Conservation (phyloP, 202 grass and related monocot species). For the Elaeis oleifera region DNA sequence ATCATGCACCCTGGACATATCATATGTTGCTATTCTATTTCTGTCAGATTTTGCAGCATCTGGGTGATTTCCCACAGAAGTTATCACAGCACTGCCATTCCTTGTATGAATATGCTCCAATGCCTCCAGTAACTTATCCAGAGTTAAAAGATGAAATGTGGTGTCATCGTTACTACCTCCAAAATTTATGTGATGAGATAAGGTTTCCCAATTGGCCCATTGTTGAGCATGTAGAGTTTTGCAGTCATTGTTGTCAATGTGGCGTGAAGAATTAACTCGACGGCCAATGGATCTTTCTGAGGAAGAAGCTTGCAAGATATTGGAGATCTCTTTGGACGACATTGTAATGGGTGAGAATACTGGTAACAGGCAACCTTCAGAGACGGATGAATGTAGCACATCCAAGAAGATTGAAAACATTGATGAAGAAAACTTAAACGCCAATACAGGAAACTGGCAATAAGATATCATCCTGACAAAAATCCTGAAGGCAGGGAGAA, state of each 20-base stretch:
- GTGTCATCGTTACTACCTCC: constrained; percentile 97
- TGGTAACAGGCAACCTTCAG: constrained; percentile 32
- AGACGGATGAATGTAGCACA: constrained; percentile 25
- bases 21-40: neutral
- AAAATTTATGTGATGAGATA: constrained; percentile 95
- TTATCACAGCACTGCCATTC: constrained; percentile 94
- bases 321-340: constrained; percentile 93
- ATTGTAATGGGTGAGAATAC: constrained; percentile 63
- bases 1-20: neutral
- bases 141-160: constrained; percentile 99
- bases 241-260: constrained; percentile 90
- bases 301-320: constrained; percentile 93
- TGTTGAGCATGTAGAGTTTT: constrained; percentile 99
- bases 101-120: constrained; percentile 99
- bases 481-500: constrained; percentile 98
- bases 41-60: constrained; percentile 89
- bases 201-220: constrained; percentile 98
- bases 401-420: constrained; percentile 67
- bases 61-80: constrained; percentile 96
- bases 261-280: constrained; percentile 99
- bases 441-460: constrained; percentile 93
- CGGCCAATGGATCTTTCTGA: constrained; percentile 97
- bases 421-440: constrained; percentile 98
- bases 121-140: constrained; percentile 96
- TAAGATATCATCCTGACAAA: constrained; percentile 98